Evolutionary conservation across 768 basidiomycete genomes (phyloP).

Genomic region (Mycena rosella): DNA sequence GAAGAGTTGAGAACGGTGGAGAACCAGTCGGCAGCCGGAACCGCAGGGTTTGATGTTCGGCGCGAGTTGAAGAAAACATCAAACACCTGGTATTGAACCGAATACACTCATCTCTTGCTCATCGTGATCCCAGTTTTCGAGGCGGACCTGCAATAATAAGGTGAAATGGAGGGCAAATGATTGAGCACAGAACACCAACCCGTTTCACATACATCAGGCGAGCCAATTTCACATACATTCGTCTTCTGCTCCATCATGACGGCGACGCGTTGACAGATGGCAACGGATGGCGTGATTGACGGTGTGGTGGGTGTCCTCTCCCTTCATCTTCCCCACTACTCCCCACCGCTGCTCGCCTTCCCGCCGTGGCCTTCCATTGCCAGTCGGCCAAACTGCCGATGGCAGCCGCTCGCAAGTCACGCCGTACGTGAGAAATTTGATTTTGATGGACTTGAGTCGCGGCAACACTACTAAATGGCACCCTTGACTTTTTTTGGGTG

Average conservation of each 20-base stretch:
- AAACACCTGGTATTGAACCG: background rate
- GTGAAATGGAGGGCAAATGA: slow-evolving; percentile 1
- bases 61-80: background rate
- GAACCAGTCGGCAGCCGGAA: background rate
- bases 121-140: background rate
- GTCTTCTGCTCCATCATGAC: slow-evolving; percentile 1
- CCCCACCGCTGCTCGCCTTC: no score
- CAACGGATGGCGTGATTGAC: background rate
- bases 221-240: background rate
- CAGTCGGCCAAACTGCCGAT: no score
- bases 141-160: slow-evolving; percentile 1
- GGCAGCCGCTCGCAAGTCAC: no score
- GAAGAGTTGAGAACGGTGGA: slow-evolving; percentile 1
- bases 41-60: background rate
- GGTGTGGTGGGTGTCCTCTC: background rate
- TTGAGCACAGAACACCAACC: background rate
- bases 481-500: no score
- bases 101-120: background rate
- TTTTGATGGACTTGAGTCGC: no score
- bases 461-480: no score
- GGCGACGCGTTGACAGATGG: background rate
- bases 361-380: no score
- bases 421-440: no score
- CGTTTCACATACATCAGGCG: slow-evolving; percentile 1
- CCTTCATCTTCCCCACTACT: no score